Base-by-base conservation (phyloP, 352 stramenopile species). In the Phytopythium montanum region DNA sequence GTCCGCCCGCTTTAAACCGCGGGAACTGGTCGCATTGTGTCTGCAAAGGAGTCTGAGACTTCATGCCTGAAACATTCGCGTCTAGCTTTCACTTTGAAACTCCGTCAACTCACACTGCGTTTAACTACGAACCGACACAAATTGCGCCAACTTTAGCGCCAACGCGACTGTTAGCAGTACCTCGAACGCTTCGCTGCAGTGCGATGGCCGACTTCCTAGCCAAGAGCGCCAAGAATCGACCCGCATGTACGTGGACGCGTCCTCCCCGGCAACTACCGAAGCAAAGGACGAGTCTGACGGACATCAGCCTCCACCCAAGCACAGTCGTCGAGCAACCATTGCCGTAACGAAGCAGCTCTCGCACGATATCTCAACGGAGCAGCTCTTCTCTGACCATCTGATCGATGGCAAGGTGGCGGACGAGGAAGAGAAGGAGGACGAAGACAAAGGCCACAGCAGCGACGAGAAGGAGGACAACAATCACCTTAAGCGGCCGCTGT, bases 281-380 rank as follows among this genome's bases (percentile, higher is more conserved):
- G 45, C 25, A 14, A 62, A 34, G 13, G 55, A 31, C 56, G 44
- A 48, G 54, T 56, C 26, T 38, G 13, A 1, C 13, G 13, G 44
- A 25, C 25, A 21, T 5, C 13, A 26, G 1, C 21, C 23, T 9
- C 44, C 44, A 21, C 13, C 62, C 4, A 58, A 67, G 23, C 58
- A 61, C 42, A 65, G 65, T 31, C n/a, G n/a, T n/a, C n/a, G n/a
- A n/a, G n/a, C n/a, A n/a, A n/a, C 45, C 13, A 25, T 23, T 10
- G 52, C 63, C 36, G 18, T 65, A 19, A 44, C 68, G 29, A 19
- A 55, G 36, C 66, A 64, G 28, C 64, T 86, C 23, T 86, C 74
- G 51, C 72, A 88, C 56, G 79, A 88, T 44, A 88, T 88, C 41
- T 87, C 79, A 29, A 88, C 76, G 18, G 78, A 88, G 62, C 79